Evolutionary conservation across 1,284 basidiomycete genomes (phyloP).

Genomic region (Trichosporon ovoides): DNA sequence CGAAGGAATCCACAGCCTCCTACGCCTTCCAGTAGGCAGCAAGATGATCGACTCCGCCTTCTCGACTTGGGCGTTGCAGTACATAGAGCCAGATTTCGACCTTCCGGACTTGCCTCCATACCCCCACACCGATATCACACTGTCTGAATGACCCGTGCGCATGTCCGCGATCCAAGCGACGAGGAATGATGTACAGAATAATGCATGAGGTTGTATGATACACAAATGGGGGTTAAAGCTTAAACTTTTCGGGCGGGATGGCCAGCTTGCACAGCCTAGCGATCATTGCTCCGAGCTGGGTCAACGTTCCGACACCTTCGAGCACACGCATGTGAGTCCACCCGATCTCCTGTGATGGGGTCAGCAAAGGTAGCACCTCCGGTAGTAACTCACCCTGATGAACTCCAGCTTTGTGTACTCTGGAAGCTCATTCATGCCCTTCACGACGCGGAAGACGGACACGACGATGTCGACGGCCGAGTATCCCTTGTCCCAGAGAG

Average conservation of each 20-base stretch:
- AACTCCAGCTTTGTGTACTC: slow-evolving; percentile 95
- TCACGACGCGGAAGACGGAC: slow-evolving; percentile 93
- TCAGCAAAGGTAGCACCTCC: no score
- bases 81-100: neutral
- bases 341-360: slow-evolving; percentile 84
- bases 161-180: no score
- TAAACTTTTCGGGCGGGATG: slow-evolving; percentile 20
- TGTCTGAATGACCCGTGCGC: no score
- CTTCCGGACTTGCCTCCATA: neutral
- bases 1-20: neutral
- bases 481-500: slow-evolving; percentile 93
- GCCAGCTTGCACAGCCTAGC: slow-evolving; percentile 70
- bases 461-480: slow-evolving; percentile 95
- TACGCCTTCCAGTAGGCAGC: neutral
- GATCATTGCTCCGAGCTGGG: slow-evolving; percentile 85
- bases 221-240: slow-evolving; percentile 13
- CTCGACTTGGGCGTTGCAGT: neutral
- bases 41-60: neutral
- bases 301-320: slow-evolving; percentile 91
- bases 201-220: slow-evolving; percentile 4
- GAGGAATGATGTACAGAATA: neutral
- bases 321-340: slow-evolving; percentile 98
- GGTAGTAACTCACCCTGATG: slow-evolving; percentile 78
- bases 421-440: slow-evolving; percentile 82
- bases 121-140: no score